Conservation (phyloP, 768 basidiomycete species). For the Leccinum sublutescens region DNA sequence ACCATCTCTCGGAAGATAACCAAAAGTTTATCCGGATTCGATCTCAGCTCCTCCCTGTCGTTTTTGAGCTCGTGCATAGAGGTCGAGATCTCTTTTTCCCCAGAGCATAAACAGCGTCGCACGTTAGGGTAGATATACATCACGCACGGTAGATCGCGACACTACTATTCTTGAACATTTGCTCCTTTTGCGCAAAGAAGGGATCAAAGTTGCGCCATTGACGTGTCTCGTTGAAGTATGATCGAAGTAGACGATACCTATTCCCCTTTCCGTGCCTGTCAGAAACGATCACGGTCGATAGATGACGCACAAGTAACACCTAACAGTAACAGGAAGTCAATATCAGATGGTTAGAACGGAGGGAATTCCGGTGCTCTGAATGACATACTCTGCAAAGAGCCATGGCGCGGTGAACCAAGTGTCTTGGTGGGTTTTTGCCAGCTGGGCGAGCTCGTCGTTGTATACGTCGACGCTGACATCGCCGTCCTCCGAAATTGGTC, state of each 20-base stretch:
- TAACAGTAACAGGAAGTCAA: constrained; percentile 23
- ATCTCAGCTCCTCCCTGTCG: constrained; percentile 43
- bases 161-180: constrained; percentile 78
- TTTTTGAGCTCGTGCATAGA: constrained; percentile 65
- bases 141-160: constrained; percentile 73
- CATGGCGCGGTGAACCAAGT: constrained; percentile 94
- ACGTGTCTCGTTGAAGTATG: constrained; percentile 61
- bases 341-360: background rate
- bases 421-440: constrained; percentile 46
- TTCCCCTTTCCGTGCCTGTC: background rate
- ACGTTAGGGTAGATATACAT: background rate
- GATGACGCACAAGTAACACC: constrained; percentile 67
- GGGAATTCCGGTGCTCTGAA: background rate
- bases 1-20: constrained; percentile 81
- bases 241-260: constrained; percentile 83
- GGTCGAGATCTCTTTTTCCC: constrained; percentile 60
- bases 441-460: constrained; percentile 64
- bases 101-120: background rate
- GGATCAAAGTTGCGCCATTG: constrained; percentile 82
- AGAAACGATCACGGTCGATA: background rate
- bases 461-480: constrained; percentile 69
- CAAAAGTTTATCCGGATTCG: constrained; percentile 53
- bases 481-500: constrained; percentile 73
- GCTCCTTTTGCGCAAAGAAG: constrained; percentile 75
- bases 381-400: constrained; percentile 89